Base-by-base conservation (phyloP, 176 grass and related monocot genomes). In the Oryza rufipogon region DNA sequence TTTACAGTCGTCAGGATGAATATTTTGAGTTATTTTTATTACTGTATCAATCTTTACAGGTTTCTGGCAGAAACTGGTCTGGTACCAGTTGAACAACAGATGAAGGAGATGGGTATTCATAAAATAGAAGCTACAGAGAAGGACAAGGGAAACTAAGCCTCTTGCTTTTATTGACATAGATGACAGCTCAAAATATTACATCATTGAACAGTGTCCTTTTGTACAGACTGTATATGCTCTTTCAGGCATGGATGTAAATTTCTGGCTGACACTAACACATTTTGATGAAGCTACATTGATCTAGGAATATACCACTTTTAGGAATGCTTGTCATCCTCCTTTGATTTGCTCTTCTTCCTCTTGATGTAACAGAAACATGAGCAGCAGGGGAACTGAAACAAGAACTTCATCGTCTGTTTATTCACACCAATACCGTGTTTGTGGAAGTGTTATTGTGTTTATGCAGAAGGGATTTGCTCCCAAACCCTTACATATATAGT, bases 1-100 rank as follows among this genome's bases (percentile, higher is more conserved):
- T 38, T 49, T 48, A 20, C 11, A 22, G 63, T 74, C 63, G 3
- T 74, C 54, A 2, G 25, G 71, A 69, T 46, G 22, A 70, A 56
- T 61, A 49, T 45, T 75, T 80, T 41, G 60, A 12, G 0, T 0
- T 41, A 33, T 41, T 39, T n/a, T 0, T 38, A 47, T 75, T 77
- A 84, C 11, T 58, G 51, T 75, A 16, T 48, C 88, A 8, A 32
- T 32, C 30, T 32, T 32, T 32, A 32, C 65, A 98, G 96, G 84
- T 98, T 95, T 85, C 89, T 98, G 7, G 96, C 89, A 81, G 89
- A 98, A 75, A 95, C 91, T 22, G 96, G 96, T 66, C 75, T 95
- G 15, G 96, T 95, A 36, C 83, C 96, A 5, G 85, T 98, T 33
- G 96, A 98, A 70, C 91, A 92, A 70, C 96, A 98, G 80, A 94